Base-by-base conservation (phyloP, 2,329 filamentous ascomycete species). In the Claviceps humidiphila region DNA sequence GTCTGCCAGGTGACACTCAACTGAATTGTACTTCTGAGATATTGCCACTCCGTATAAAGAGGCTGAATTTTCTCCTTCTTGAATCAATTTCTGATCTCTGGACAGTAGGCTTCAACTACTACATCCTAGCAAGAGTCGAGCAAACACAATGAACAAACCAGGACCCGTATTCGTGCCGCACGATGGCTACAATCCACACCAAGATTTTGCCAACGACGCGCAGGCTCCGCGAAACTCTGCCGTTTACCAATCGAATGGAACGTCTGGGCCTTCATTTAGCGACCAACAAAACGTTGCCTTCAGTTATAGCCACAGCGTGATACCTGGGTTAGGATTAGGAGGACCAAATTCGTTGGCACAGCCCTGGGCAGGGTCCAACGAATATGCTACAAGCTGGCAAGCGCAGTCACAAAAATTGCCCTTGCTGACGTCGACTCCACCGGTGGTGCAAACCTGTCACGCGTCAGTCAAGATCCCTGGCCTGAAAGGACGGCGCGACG, bases 281-380 rank as follows among this genome's bases (percentile, higher is more conserved):
- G 49, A 30, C 26, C 55, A 59, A 46, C 53, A 59, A 1, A 65
- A 55, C 37, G 57, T 61, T 43, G 63, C 62, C 44, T 61, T 60
- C n/a, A 40, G 43, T 20, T 56, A 50, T 9, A 48, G 53, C 5
- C 53, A 45, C 45, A 63, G 58, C 46, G 49, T 61, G 30, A 70
- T 70, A 44, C 67, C 67, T 3, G 67, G 67, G 20, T 52, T 70
- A 13, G 63, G 64, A 4, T 51, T 68, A 50, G 58, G 62, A 14
- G 59, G 60, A 50, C 53, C 63, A 30, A 52, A 56, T 22, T 54
- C 44, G 42, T 48, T 43, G n/a, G 30, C 55, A 9, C 44, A 45
- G 22, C 61, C 60, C 40, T 53, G 55, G 11, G 13, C 55, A 44
- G 56, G 53, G 52, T 16, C 49, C 17, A 57, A 54, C 22, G 52